These are phyloP conservation scores for Phylloporus sp. DNA, from an alignment of 768 basidiomycete species.

Conservation along the genomic window DNA sequence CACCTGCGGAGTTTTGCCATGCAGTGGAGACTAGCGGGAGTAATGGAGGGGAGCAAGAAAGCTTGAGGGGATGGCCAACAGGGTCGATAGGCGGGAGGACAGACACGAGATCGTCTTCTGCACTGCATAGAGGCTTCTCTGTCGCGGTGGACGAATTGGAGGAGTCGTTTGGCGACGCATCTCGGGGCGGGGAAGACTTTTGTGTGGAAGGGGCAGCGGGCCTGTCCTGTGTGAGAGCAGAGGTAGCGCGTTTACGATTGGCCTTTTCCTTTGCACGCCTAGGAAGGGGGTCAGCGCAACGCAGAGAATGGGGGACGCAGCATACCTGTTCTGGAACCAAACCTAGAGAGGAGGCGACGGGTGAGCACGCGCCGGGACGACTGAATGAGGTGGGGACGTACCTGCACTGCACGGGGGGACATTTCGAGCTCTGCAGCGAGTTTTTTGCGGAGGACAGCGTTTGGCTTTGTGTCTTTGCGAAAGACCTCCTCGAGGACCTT, in stretches of 20 bases:
- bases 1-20: constrained; percentile 37
- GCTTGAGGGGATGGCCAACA: constrained; percentile 19
- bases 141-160: constrained; percentile 36
- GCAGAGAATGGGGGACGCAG: constrained; percentile 7
- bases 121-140: constrained; percentile 34
- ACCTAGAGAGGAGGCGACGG: constrained; percentile 49
- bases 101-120: constrained; percentile 11
- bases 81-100: constrained; percentile 3
- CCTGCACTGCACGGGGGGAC: constrained; percentile 94
- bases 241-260: constrained; percentile 47
- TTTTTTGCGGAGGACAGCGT: constrained; percentile 70
- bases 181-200: constrained; percentile 14
- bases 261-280: constrained; percentile 86
- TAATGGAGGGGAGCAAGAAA: constrained; percentile 20
- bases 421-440: constrained; percentile 84
- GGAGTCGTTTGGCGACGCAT: constrained; percentile 30
- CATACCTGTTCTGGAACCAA: constrained; percentile 86
- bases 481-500: constrained; percentile 87
- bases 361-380: constrained; percentile 17
- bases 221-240: constrained; percentile 18
- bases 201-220: constrained; percentile 3
- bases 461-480: constrained; percentile 87
- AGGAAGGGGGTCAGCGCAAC: constrained; percentile 12
- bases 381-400: constrained; percentile 40
- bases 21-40: constrained; percentile 4